Evolutionary conservation across 2,329 filamentous ascomycete genomes (phyloP), one percentile per base, ranked within the genome.

Genomic region (Monascus ruber): DNA sequence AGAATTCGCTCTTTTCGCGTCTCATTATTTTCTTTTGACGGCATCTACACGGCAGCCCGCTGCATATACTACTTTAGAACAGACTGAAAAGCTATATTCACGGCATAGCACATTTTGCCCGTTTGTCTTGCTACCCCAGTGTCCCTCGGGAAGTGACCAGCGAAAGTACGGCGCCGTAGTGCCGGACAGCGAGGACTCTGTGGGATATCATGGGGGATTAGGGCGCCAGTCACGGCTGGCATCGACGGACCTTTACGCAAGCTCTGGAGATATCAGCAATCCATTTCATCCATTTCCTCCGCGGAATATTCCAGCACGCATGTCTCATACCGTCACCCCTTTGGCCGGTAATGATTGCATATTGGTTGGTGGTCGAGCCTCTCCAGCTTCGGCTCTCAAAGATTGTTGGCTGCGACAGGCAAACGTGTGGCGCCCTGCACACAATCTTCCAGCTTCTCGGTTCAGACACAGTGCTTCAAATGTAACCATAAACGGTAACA

Each of bases 1-100:
- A 60, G 89, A 95, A 53, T 87, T 95, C 55, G 79, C 83, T 2
- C 68, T 94, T 1, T 94, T 93, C 58, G 78, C 76, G 2, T 79
- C 79, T 28, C 88, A 95, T 60, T 94, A 94, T 60, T 83, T 88
- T 49, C 64, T 95, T 33, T 69, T 94, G 6, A 69, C 77, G 37
- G 85, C 85, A 9, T 71, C 66, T 33, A 76, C 50, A 46, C 26
- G 36, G 38, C 38, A 35, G 5, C 34, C 35, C 34, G 5, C 1
- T 24, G 5, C 35, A 11, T 31, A 38, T 6, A 31, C 26, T 11
- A 33, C 26, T 10, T 28, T 28, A 31, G 31, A 41, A 28, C 7
- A 4, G 24, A 32, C 35, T 6, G 26, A 31, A 11, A 24, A 5
- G 2, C 8, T 32, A 5, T 34, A 38, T 3, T 8, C 25, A 8